These are phyloP conservation scores for Encephalitozoon intestinalis DNA, from an alignment of 371 early-diverging fungal genomes.

Conservation along the genomic window DNA sequence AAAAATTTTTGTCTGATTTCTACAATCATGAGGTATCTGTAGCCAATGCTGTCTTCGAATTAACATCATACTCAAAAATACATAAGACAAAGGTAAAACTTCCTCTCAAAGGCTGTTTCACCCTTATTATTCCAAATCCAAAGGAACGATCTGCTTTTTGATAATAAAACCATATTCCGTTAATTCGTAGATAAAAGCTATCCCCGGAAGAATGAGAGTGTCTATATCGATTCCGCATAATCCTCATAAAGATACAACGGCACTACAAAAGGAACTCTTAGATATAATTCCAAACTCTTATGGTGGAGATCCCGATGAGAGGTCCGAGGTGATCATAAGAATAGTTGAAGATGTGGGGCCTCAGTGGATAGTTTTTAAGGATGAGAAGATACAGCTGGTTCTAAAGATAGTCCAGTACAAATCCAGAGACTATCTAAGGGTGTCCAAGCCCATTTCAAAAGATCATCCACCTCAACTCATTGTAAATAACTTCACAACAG, in stretches of 20 bases:
- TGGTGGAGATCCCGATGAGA: background rate
- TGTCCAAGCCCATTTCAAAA: conserved; percentile 56
- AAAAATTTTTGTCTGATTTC: background rate
- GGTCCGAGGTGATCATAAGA: background rate
- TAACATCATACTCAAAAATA: background rate
- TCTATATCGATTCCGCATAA: background rate
- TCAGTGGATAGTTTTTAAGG: conserved; percentile 29
- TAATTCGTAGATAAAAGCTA: background rate
- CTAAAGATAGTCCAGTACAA: conserved; percentile 48
- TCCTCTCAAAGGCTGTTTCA: background rate
- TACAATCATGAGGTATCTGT: background rate
- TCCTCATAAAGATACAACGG: conserved; percentile 7
- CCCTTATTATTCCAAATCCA: background rate
- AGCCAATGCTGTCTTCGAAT: background rate
- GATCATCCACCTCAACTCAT: conserved; percentile 85
- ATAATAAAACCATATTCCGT: background rate
- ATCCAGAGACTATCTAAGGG: conserved; percentile 17
- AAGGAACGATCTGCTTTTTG: background rate
- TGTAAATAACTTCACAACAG: conserved; percentile 86
- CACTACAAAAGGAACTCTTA: conserved; percentile 6
- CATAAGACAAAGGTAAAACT: background rate
- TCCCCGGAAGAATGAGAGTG: background rate
- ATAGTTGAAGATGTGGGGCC: conserved; percentile 42
- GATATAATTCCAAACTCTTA: conserved; percentile 26
- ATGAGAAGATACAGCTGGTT: conserved; percentile 11